These are phyloP conservation scores for Crucihimalaya himalaica DNA, from an alignment of 345 rosid species.

Conservation along the genomic window DNA sequence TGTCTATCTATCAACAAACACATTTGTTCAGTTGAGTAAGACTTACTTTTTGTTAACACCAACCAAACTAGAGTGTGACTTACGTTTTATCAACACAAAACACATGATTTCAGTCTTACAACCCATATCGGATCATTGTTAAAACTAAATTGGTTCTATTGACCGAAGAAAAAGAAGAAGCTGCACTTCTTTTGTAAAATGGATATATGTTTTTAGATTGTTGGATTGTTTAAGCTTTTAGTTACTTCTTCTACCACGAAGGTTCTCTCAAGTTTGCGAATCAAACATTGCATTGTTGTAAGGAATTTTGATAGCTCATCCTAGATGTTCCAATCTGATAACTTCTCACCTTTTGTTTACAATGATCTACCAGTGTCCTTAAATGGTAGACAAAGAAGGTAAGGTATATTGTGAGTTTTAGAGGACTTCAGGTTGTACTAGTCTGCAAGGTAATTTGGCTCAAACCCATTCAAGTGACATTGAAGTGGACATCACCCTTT, in stretches of 20 bases:
- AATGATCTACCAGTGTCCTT: neutral
- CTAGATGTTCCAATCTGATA: neutral
- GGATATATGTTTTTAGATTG: neutral
- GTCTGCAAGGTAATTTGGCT: neutral
- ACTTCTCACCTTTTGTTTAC: neutral
- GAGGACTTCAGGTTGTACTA: neutral
- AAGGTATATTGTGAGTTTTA: neutral
- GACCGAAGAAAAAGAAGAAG: neutral
- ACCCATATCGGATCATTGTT: neutral
- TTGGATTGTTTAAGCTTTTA: neutral
- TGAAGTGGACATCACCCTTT: neutral
- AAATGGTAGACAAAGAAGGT: neutral
- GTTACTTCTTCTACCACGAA: neutral
- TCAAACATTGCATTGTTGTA: neutral
- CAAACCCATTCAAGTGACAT: neutral
- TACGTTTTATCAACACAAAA: constrained; percentile 27
- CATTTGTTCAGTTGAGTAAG: constrained; percentile 30
- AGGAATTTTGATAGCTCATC: neutral
- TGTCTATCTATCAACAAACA: neutral
- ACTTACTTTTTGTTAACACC: constrained; percentile 23
- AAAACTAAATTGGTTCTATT: neutral
- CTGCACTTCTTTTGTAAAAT: neutral
- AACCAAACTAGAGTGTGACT: constrained; percentile 35
- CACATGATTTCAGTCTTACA: constrained; percentile 6
- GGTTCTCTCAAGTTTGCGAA: neutral